phyloP scores from a whole-genome alignment of 1,284 basidiomycete species.

The Cronartium ribicola region DNA sequence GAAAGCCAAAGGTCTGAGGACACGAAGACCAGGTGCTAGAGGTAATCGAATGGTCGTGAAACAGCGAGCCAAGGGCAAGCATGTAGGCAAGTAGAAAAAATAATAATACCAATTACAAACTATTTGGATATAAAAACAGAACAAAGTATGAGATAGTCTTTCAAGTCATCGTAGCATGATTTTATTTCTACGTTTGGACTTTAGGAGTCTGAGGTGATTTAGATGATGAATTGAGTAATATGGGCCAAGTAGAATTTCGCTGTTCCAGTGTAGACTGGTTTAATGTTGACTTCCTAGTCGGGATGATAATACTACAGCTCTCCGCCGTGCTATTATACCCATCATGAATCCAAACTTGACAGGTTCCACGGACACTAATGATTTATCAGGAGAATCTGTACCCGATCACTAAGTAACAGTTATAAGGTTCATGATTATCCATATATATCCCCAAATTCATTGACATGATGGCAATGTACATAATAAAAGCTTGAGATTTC shows the following conservation, averaged over 20 bases:
- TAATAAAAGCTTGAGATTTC: no score
- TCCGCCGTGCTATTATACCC: no score
- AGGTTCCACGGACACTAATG: no score
- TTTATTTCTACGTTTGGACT: background rate
- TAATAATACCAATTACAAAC: background rate
- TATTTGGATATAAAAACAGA: background rate
- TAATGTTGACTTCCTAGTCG: background rate
- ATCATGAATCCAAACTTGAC: no score
- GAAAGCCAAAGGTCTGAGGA: constrained; percentile 85
- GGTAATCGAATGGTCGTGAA: constrained; percentile 52
- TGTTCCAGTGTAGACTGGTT: background rate
- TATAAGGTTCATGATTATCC: no score
- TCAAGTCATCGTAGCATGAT: background rate
- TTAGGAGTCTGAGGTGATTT: background rate
- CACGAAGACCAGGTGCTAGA: constrained; percentile 79
- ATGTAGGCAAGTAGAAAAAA: constrained; percentile 32
- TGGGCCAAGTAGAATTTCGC: background rate
- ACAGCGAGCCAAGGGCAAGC: constrained; percentile 50
- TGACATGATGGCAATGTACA: no score
- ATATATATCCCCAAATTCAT: no score
- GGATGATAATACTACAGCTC: background rate
- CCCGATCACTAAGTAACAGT: no score
- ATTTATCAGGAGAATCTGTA: no score
- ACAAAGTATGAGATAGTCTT: background rate
- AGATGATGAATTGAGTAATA: background rate